These are phyloP conservation scores for Clavariopsis aquatica DNA, from an alignment of 495 filamentous ascomycete genomes.

Conservation along the genomic window DNA sequence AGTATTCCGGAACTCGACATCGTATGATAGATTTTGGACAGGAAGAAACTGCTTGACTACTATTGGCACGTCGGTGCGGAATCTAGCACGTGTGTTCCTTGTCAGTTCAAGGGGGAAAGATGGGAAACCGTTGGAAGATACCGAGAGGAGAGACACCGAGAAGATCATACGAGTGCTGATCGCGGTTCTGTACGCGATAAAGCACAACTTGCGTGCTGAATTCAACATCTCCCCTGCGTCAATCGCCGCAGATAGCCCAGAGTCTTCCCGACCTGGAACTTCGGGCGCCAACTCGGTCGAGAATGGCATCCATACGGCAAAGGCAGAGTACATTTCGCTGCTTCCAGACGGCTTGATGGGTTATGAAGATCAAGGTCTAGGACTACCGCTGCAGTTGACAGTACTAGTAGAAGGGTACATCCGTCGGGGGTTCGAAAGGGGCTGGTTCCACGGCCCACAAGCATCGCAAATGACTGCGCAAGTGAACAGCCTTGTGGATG, in stretches of 20 bases:
- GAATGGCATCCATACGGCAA: conserved; percentile 43
- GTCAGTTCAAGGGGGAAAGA: conserved; percentile 35
- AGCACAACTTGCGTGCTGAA: conserved; percentile 73
- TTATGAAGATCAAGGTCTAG: conserved; percentile 65
- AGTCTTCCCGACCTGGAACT: background rate
- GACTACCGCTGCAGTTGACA: conserved; percentile 65
- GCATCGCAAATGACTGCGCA: conserved; percentile 63
- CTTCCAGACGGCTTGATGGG: conserved; percentile 61
- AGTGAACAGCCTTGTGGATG: conserved; percentile 62
- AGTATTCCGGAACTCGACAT: conserved; percentile 73
- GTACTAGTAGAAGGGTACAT: conserved; percentile 72
- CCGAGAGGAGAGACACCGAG: conserved; percentile 60
- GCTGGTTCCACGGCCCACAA: conserved; percentile 64
- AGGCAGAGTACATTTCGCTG: conserved; percentile 62
- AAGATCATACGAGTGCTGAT: conserved; percentile 61
- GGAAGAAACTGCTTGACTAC: conserved; percentile 62
- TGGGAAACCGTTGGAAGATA: conserved; percentile 16
- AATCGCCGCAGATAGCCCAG: background rate
- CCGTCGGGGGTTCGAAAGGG: conserved; percentile 58
- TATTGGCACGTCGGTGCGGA: conserved; percentile 62
- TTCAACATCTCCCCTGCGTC: conserved; percentile 47
- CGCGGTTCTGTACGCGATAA: conserved; percentile 73
- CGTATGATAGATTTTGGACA: conserved; percentile 73
- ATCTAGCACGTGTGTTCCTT: conserved; percentile 62
- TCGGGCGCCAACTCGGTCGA: background rate